These are phyloP conservation scores for Stagonosporopsis tanaceti DNA, from an alignment of 2,329 filamentous ascomycete genomes.

Conservation along the genomic window DNA sequence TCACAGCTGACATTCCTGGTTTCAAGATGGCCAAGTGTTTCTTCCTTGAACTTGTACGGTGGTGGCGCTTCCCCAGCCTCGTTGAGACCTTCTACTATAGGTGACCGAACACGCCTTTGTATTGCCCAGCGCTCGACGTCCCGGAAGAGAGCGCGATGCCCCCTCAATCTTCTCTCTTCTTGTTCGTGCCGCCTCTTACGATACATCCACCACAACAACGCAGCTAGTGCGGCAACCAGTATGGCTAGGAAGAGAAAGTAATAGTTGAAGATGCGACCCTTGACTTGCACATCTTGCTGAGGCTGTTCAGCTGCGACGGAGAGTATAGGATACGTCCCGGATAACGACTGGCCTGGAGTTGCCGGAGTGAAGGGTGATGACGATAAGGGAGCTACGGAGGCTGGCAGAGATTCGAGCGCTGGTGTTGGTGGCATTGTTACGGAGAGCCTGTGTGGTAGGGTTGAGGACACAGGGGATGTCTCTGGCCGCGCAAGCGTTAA, in stretches of 20 bases:
- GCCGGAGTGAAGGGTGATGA: background rate
- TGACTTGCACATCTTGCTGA: constrained; percentile 1
- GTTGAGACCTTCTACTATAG: constrained; percentile 65
- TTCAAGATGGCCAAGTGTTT: constrained; percentile 26
- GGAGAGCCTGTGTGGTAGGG: background rate
- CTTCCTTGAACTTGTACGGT: constrained; percentile 60
- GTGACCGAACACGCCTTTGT: constrained; percentile 31
- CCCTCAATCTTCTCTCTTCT: constrained; percentile 33
- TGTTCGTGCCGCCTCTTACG: constrained; percentile 52
- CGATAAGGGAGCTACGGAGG: background rate
- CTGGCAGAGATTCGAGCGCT: background rate
- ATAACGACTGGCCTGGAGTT: background rate
- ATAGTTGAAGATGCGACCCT: constrained; percentile 51
- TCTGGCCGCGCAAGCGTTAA: background rate
- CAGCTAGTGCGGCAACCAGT: constrained; percentile 54
- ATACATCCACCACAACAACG: constrained; percentile 55
- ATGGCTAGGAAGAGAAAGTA: constrained; percentile 67
- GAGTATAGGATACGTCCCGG: constrained; percentile 12
- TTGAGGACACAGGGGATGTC: background rate
- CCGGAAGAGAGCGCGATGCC: constrained; percentile 46
- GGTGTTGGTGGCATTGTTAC: constrained; percentile 11
- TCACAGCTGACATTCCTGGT: constrained; percentile 1
- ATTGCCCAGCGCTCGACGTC: constrained; percentile 48
- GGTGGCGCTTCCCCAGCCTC: constrained; percentile 72
- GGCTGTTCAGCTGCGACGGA: constrained; percentile 18